Evolutionary conservation across 257 asterid species (phyloP), one percentile per base, ranked within the genome.

Genomic region (Nicotiana paniculata): DNA sequence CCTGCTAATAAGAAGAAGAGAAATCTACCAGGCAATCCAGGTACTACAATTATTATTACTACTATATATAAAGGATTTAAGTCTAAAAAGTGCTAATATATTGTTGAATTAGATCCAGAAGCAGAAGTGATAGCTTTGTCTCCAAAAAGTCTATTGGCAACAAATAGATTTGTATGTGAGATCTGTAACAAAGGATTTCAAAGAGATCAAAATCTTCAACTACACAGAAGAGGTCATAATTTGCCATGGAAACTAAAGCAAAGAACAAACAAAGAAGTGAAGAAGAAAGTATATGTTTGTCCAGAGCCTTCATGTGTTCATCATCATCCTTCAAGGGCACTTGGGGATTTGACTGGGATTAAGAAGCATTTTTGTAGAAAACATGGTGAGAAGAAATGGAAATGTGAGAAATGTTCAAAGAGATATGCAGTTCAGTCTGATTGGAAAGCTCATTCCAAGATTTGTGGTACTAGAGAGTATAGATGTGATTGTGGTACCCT

Each of bases 381-480:
- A 33, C 97, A 92, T 48, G 97, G 97, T 7, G 97, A 92, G 87
- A 92, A 92, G 88, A 92, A 91, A 84, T 92, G 93, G 92, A 92
- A 91, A 79, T 91, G 97, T 48, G 95, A 92, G 4, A 92, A 91
- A 79, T 92, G 95, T 83, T 90, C 95, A 0, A 92, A 92, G 70
- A 89, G 92, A 10, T 92, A 92, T 43, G 97, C 97, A 1, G 95
- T 92, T 78, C 97, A 92, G 28, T 92, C 97, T 0, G 97, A 92
- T 26, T 92, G 95, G 97, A 92, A 92, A 64, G 97, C 97, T 32
- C 97, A 92, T 80, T 91, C 93, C 88, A 92, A 92, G 88, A 90
- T 91, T 33, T 92, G 97, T 81, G 97, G 97, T 53, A 91, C 97
- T 1, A 88, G 97, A 63, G 97, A 92, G 77, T 92, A 92, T 78